Percentiles rank a stretch among this genome's conserved stretches.
Evolutionary conservation across 1,139 yeast species (phyloP).

Genomic region (Yamadazyma sp.): DNA sequence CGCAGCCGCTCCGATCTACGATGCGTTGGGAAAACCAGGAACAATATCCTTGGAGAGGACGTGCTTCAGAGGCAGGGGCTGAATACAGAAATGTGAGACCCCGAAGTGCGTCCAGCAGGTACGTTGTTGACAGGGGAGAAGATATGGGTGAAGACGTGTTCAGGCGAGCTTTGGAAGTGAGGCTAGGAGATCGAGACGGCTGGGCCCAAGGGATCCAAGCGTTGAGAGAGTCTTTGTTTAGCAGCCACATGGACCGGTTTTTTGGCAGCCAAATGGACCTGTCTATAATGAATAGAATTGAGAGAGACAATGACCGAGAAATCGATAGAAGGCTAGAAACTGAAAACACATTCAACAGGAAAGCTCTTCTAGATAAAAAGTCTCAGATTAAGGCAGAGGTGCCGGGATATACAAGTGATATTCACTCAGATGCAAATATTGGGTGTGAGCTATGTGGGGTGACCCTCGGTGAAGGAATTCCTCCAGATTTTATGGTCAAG

Average conservation of each 20-base stretch:
- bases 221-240: background rate
- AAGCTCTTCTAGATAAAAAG: conserved; percentile 29
- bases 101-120: too few relatives aligned
- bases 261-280: conserved; percentile 17
- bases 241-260: conserved; percentile 17
- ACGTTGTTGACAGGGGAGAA: too few relatives aligned
- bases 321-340: conserved; percentile 32
- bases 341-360: conserved; percentile 33
- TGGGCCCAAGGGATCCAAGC: background rate
- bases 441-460: conserved; percentile 74
- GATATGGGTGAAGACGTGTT: background rate
- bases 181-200: background rate
- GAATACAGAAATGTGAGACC: too few relatives aligned
- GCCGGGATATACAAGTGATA: conserved; percentile 38
- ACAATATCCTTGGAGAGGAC: too few relatives aligned
- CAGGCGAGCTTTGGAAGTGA: background rate
- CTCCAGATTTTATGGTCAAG: conserved; percentile 45
- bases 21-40: too few relatives aligned
- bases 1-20: too few relatives aligned
- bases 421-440: conserved; percentile 28
- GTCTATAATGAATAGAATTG: conserved; percentile 42
- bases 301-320: conserved; percentile 39
- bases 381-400: conserved; percentile 22
- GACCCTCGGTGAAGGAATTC: conserved; percentile 69
- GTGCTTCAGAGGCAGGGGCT: too few relatives aligned